Evolutionary conservation across 306 rosid species (phyloP).

Genomic region (Bauhinia variegata): DNA sequence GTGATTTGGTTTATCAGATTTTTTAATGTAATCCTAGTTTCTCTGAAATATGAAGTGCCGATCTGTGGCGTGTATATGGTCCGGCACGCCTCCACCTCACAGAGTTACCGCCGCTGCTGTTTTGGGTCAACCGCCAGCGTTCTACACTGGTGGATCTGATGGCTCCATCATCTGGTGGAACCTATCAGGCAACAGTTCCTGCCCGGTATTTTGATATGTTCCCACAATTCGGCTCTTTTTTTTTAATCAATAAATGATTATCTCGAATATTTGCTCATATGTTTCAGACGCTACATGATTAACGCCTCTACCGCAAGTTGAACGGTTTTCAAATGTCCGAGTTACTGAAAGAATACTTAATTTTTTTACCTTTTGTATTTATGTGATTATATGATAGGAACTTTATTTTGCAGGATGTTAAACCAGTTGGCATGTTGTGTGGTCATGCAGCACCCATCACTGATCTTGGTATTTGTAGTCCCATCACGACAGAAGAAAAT

Average conservation of each 20-base stretch:
- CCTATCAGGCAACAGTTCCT: constrained; percentile 51
- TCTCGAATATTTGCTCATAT: constrained; percentile 2
- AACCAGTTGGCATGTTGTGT: constrained; percentile 80
- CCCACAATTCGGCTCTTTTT: not conserved
- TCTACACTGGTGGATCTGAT: constrained; percentile 94
- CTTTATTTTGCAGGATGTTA: constrained; percentile 62
- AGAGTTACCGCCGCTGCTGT: constrained; percentile 70
- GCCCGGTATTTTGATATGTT: constrained; percentile 55
- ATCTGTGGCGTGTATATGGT: constrained; percentile 89
- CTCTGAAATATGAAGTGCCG: constrained; percentile 72
- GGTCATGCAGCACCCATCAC: constrained; percentile 87
- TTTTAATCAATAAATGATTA: not conserved
- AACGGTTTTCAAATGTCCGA: no score
- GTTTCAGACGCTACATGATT: not conserved
- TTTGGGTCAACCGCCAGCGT: constrained; percentile 60
- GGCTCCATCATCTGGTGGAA: constrained; percentile 97
- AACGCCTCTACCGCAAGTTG: not conserved
- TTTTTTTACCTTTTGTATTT: no score
- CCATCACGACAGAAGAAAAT: constrained; percentile 47
- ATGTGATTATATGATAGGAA: not conserved
- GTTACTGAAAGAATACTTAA: no score
- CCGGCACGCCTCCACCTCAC: constrained; percentile 75
- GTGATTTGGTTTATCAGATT: not conserved
- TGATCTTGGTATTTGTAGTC: constrained; percentile 73
- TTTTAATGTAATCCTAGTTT: constrained; percentile 25